Evolutionary conservation across 2,329 filamentous ascomycete species (phyloP).

Genomic region (Xylaria sp.): DNA sequence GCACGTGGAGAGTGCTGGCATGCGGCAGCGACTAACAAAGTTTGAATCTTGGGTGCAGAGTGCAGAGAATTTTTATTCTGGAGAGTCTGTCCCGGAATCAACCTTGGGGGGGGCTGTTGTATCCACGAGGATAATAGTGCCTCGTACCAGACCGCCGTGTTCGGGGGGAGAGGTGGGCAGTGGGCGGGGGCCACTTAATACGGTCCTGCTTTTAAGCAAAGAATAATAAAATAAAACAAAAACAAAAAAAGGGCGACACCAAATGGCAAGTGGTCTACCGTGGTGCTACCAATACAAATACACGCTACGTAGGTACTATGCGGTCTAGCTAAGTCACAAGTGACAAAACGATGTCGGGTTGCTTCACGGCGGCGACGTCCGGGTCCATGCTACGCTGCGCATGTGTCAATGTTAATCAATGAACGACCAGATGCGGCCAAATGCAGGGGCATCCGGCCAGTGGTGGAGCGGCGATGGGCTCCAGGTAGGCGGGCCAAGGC

Average conservation of each 20-base stretch:
- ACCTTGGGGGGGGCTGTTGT: too few species aligned
- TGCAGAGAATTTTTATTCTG: too few species aligned
- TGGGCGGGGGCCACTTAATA: constrained; percentile 10
- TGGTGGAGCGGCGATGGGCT: not conserved
- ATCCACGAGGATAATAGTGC: too few species aligned
- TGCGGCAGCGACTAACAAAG: not conserved
- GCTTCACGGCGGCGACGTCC: constrained; percentile 19
- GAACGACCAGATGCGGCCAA: not conserved
- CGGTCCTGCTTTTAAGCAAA: not conserved
- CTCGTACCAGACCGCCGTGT: constrained; percentile 3
- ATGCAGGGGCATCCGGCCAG: not conserved
- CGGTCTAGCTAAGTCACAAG: not conserved
- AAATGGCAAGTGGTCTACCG: constrained; percentile 6
- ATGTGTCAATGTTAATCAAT: not conserved
- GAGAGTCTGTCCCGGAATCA: too few species aligned
- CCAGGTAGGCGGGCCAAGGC: too few species aligned
- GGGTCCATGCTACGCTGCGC: not conserved
- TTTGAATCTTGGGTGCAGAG: not conserved
- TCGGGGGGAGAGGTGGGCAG: too few species aligned
- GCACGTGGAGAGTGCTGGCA: not conserved
- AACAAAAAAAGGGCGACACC: too few species aligned
- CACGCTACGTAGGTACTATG: not conserved
- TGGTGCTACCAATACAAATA: not conserved
- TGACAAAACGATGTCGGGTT: not conserved
- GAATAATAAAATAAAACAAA: too few species aligned